These are phyloP conservation scores for Quercus gilva DNA, from an alignment of 306 rosid genomes.

Conservation along the genomic window DNA sequence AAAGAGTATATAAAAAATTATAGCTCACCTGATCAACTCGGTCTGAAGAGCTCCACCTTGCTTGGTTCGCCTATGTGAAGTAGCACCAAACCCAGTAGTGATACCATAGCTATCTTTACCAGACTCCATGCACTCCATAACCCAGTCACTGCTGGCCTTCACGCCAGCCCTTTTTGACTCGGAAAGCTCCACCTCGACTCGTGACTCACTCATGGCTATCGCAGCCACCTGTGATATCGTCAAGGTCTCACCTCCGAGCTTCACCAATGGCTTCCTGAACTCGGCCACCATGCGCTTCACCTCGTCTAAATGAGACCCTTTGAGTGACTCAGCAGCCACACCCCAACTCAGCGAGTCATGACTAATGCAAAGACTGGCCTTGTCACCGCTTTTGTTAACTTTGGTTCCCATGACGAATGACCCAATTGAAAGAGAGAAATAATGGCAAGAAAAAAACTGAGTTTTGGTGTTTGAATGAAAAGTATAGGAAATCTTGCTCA, in stretches of 20 bases:
- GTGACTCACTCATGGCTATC: constrained; percentile 41
- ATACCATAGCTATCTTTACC: constrained; percentile 90
- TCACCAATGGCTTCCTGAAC: constrained; percentile 55
- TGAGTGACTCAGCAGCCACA: constrained; percentile 47
- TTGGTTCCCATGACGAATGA: constrained; percentile 35
- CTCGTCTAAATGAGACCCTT: constrained; percentile 81
- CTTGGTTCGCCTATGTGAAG: constrained; percentile 80
- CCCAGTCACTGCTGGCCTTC: constrained; percentile 96
- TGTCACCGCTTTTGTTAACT: too few species aligned
- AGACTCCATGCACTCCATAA: constrained; percentile 67
- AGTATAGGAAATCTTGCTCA: too few species aligned
- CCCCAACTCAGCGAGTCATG: constrained; percentile 77
- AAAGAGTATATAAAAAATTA: too few species aligned
- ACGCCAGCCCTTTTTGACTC: constrained; percentile 70
- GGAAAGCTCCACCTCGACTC: constrained; percentile 54
- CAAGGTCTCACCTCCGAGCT: constrained; percentile 63
- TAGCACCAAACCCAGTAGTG: constrained; percentile 95
- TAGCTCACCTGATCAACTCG: constrained; percentile 73
- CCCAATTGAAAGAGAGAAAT: neutral
- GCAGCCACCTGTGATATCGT: constrained; percentile 87
- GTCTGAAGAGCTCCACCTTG: constrained; percentile 91
- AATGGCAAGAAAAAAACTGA: too few species aligned
- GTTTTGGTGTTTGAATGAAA: too few species aligned
- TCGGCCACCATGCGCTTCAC: constrained; percentile 90
- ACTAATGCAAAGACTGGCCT: constrained; percentile 29